Conservation (phyloP, 2,329 filamentous ascomycete genomes). For the Arthrobotrys sinensis region DNA sequence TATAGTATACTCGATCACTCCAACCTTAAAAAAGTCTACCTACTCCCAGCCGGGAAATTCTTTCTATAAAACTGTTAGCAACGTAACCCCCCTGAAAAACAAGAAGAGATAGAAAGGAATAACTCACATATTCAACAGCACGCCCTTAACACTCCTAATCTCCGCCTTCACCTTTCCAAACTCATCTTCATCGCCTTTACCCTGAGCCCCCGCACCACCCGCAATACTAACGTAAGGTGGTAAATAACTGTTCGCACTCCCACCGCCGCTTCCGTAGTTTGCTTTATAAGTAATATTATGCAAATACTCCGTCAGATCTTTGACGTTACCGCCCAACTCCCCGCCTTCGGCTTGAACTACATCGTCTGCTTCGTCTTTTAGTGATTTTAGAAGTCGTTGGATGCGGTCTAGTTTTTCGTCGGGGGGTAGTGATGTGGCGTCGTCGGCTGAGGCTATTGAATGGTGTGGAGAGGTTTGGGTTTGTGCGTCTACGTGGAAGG, state of each 20-base stretch:
- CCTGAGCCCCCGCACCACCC: slow-evolving; percentile 67
- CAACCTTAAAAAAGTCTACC: slow-evolving; percentile 16
- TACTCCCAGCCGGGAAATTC: slow-evolving; percentile 63
- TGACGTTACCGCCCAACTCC: slow-evolving; percentile 66
- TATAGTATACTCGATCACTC: no score
- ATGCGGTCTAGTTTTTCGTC: slow-evolving; percentile 64
- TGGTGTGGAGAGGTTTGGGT: slow-evolving; percentile 79
- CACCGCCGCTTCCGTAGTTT: slow-evolving; percentile 64
- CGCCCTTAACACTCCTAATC: slow-evolving; percentile 84
- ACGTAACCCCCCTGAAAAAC: neutral
- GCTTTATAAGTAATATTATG: slow-evolving; percentile 73
- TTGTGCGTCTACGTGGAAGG: slow-evolving; percentile 85
- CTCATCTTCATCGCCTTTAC: slow-evolving; percentile 77
- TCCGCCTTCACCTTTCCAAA: slow-evolving; percentile 81
- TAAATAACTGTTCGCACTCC: slow-evolving; percentile 63
- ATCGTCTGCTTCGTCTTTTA: slow-evolving; percentile 64
- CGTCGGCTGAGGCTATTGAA: slow-evolving; percentile 66
- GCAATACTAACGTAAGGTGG: slow-evolving; percentile 69
- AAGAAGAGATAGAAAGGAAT: neutral
- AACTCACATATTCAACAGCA: slow-evolving; percentile 73
- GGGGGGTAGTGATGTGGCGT: slow-evolving; percentile 61
- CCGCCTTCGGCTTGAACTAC: slow-evolving; percentile 62
- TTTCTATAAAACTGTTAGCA: slow-evolving; percentile 61
- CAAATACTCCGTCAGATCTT: slow-evolving; percentile 76
- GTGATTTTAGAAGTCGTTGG: slow-evolving; percentile 62